Base-by-base conservation (phyloP, 1,139 yeast genomes). In the Insectozyma bohioensis region DNA sequence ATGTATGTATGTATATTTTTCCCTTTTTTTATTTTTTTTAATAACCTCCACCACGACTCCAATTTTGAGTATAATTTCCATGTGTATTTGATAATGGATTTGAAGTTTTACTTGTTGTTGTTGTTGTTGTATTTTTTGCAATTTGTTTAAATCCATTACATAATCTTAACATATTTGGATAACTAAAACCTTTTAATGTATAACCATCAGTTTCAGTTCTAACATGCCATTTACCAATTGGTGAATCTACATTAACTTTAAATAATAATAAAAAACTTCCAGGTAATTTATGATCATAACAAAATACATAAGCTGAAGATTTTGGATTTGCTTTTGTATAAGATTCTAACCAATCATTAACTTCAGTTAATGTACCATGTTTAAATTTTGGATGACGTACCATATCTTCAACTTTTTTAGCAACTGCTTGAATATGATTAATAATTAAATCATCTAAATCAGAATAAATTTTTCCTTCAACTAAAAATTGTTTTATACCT, bases 391-490 rank as follows among this genome's bases (percentile, higher is more conserved):
- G 96, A 58, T 85, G 80, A 36, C 80, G 77, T 16, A 79, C 77
- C 84, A 92, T 84, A 47, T 85, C 94, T 42, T 85, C 85, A 27
- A 92, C 85, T 51, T 85, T 81, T 50, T 81, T 76, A 16, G 94
- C 88, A 61, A 88, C 79, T 25, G 90, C 85, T 58, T 84, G 90
- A 32, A 92, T 75, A 54, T 92, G 95, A 54, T 85, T 84, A 53
- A 86, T 87, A 51, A 92, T 82, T 56, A 92, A 75, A 60, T 92
- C 97, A 64, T 92, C 99, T 56, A 92, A 69, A 69, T 92, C 99
- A 24, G 83, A 75, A 56, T 85, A 92, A 30, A 67, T 65, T 47
- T 75, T 76, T 24, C 73, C 73, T 33, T 87, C 97, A 26, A 88
- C 88, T 39, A 70, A 63, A 41, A 85, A 71, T 26, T 73, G 74